phyloP scores from a whole-genome alignment of 176 grass and related monocot species.

The Oryza meyeriana region DNA sequence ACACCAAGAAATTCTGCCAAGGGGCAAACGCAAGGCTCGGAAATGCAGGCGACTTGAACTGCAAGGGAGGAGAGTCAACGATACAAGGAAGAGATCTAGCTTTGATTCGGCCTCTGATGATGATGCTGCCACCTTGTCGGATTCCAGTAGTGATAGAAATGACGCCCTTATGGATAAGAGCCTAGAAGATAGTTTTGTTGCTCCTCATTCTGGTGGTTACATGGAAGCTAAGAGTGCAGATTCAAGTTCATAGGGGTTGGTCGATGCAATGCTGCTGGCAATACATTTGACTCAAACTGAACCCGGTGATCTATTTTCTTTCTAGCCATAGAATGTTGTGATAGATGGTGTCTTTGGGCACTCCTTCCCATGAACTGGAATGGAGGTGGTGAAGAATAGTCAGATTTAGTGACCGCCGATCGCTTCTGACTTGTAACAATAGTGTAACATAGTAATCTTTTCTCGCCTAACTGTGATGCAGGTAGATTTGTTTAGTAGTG shows the following conservation, averaged over 20 bases:
- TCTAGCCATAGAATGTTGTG: neutral
- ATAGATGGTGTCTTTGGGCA: neutral
- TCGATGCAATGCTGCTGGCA: neutral
- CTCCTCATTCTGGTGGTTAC: slow-evolving; percentile 20
- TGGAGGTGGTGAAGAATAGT: neutral
- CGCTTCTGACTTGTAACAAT: neutral
- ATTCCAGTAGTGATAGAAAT: slow-evolving; percentile 61
- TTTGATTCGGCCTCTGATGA: slow-evolving; percentile 47
- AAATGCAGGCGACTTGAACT: slow-evolving; percentile 73
- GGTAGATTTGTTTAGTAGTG: neutral
- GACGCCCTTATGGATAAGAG: slow-evolving; percentile 35
- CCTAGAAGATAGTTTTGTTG: slow-evolving; percentile 36
- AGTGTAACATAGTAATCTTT: slow-evolving; percentile 6
- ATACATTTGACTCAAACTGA: slow-evolving; percentile 1
- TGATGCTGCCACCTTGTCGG: slow-evolving; percentile 50
- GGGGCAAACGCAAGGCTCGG: slow-evolving; percentile 57
- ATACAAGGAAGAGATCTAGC: slow-evolving; percentile 56
- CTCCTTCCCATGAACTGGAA: neutral
- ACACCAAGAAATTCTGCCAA: slow-evolving; percentile 54
- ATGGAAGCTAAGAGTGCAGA: slow-evolving; percentile 43
- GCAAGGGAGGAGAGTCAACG: slow-evolving; percentile 48
- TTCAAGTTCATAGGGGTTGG: slow-evolving; percentile 47
- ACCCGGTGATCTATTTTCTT: slow-evolving; percentile 1
- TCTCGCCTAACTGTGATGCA: neutral
- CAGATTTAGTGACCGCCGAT: neutral